These are phyloP conservation scores for Amphichorda felina DNA, from an alignment of 2,329 filamentous ascomycete genomes.

Conservation along the genomic window DNA sequence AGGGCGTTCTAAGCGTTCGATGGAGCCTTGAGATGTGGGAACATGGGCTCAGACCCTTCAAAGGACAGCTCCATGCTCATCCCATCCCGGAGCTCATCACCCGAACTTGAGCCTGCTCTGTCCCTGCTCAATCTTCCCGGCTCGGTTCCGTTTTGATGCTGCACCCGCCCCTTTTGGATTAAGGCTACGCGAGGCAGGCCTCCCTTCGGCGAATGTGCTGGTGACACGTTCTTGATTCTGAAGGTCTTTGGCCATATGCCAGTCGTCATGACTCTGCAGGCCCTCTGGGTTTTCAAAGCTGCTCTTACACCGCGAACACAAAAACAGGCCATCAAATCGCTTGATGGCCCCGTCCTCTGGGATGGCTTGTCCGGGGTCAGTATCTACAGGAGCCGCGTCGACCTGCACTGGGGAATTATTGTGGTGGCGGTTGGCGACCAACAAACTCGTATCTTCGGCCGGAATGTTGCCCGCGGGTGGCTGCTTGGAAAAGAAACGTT, in stretches of 20 bases:
- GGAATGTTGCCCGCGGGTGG: conserved; percentile 12
- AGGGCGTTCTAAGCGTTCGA: no score
- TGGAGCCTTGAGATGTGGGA: no score
- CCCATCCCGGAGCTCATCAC: no score
- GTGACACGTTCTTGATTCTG: conserved; percentile 50
- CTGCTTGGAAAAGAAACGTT: conserved; percentile 42
- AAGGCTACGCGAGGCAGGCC: background rate
- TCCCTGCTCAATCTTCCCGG: conserved; percentile 37
- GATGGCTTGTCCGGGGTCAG: background rate
- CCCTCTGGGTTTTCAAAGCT: conserved; percentile 34
- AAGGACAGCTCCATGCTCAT: no score
- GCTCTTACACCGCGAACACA: background rate
- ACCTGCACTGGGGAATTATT: background rate
- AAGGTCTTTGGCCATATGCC: conserved; percentile 86
- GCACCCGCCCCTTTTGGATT: conserved; percentile 17
- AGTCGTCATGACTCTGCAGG: conserved; percentile 72
- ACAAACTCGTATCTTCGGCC: conserved; percentile 5
- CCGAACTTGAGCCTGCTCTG: conserved; percentile 51
- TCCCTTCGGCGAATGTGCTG: conserved; percentile 27
- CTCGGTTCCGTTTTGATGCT: conserved; percentile 25
- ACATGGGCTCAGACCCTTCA: no score
- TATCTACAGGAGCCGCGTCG: background rate
- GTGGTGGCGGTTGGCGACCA: background rate
- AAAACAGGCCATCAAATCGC: background rate
- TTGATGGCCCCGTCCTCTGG: no score